Percentiles rank a stretch among this genome's conserved stretches.
Conservation (phyloP, 1,139 yeast species). For the Candida neerlandica region DNA sequence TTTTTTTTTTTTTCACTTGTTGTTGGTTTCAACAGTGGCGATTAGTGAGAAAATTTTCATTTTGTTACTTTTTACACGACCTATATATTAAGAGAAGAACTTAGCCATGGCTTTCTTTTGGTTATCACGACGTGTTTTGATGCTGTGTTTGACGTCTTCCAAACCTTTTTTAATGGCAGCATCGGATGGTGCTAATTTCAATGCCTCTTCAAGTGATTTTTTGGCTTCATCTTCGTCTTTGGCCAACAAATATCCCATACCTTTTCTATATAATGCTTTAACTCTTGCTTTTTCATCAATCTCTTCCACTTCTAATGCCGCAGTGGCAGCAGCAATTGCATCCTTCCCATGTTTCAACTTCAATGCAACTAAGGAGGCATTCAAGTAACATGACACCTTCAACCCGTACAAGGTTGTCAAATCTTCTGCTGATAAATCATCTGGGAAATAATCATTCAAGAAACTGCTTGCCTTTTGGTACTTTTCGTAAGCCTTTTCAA, state of each 20-base stretch:
- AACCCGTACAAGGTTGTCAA: conserved; percentile 51
- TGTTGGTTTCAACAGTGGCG: conserved; percentile 5
- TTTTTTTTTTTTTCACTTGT: not conserved
- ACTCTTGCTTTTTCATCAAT: conserved; percentile 71
- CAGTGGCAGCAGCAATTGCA: conserved; percentile 61
- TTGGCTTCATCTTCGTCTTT: conserved; percentile 78
- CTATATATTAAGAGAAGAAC: conserved; percentile 56
- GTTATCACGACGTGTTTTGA: conserved; percentile 60
- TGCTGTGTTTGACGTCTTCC: conserved; percentile 55
- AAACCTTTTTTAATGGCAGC: conserved; percentile 73
- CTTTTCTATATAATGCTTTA: conserved; percentile 86
- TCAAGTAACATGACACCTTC: conserved; percentile 65
- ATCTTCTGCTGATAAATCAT: conserved; percentile 60
- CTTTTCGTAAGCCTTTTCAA: conserved; percentile 60
- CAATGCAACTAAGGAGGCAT: conserved; percentile 74
- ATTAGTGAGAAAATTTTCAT: conserved; percentile 6
- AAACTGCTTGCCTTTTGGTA: conserved; percentile 72
- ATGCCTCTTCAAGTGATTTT: conserved; percentile 66
- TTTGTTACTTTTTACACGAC: conserved; percentile 12
- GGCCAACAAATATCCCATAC: conserved; percentile 64
- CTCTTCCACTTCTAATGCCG: conserved; percentile 64
- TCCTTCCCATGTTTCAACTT: conserved; percentile 60
- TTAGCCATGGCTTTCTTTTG: conserved; percentile 86
- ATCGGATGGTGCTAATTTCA: conserved; percentile 68
- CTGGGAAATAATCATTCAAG: conserved; percentile 74